phyloP scores from a whole-genome alignment of 75 land plant genomes.

The Chamaecyparis obtusa region DNA sequence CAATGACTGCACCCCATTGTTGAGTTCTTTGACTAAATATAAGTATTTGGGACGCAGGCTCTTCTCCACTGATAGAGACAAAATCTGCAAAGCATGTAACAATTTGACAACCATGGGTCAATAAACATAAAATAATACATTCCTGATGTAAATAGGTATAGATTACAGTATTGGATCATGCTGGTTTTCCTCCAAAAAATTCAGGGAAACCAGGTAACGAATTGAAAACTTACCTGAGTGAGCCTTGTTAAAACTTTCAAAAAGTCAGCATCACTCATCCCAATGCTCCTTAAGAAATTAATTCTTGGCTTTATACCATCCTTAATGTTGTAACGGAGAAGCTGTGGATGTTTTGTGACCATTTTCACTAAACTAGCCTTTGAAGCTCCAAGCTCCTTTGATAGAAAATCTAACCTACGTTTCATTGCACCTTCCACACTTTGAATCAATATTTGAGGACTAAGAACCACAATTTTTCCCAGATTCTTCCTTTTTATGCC shows the following conservation, averaged over 20 bases:
- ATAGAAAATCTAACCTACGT: slow-evolving; percentile 49
- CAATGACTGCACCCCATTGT: slow-evolving; percentile 56
- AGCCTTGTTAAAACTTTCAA: slow-evolving; percentile 68
- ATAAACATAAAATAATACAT: slow-evolving; percentile 4
- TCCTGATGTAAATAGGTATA: slow-evolving; percentile 10
- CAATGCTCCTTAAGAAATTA: slow-evolving; percentile 81
- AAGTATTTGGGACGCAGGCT: slow-evolving; percentile 74
- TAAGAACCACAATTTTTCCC: slow-evolving; percentile 68
- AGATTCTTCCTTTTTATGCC: slow-evolving; percentile 59
- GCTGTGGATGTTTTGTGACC: slow-evolving; percentile 88
- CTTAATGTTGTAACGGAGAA: slow-evolving; percentile 84
- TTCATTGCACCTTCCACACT: slow-evolving; percentile 59
- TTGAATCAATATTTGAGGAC: slow-evolving; percentile 82
- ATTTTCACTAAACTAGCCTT: slow-evolving; percentile 70
- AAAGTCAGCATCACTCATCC: slow-evolving; percentile 68
- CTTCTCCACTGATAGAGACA: slow-evolving; percentile 81
- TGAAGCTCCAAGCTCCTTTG: slow-evolving; percentile 70
- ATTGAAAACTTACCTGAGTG: slow-evolving; percentile 54
- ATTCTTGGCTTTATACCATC: slow-evolving; percentile 77
- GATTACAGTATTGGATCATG: background rate
- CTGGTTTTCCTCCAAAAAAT: background rate
- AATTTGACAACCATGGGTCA: background rate
- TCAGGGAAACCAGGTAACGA: background rate
- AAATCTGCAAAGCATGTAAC: slow-evolving; percentile 43
- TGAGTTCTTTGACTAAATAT: slow-evolving; percentile 74